phyloP scores from a whole-genome alignment of 2,329 filamentous ascomycete species.

The Sporothrix curviconia region DNA sequence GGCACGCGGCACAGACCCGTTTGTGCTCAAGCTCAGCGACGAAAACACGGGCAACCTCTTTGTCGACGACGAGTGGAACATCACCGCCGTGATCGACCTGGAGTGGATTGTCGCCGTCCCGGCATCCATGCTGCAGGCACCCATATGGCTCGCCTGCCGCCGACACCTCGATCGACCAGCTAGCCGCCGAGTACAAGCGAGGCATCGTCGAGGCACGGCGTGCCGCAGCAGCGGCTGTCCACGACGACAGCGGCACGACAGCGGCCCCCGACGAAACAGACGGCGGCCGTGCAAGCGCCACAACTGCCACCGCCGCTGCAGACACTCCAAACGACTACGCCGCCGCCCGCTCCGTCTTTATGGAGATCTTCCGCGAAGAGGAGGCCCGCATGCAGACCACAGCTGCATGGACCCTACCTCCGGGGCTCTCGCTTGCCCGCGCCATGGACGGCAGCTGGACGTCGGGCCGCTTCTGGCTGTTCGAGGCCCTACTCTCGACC shows the following conservation, averaged over 20 bases:
- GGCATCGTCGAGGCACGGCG: no score
- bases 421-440: not conserved
- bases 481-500: not conserved
- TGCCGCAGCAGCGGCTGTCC: no score
- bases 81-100: conserved; percentile 26
- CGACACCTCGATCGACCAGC: no score
- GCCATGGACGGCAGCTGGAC: not conserved
- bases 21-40: conserved; percentile 24
- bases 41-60: conserved; percentile 27
- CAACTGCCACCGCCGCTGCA: not conserved
- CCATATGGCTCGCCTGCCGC: not conserved
- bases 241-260: no score
- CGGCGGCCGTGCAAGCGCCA: no score
- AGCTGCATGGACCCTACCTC: not conserved
- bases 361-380: not conserved
- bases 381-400: not conserved
- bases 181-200: no score
- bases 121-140: not conserved
- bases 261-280: no score
- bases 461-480: not conserved
- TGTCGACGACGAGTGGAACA: conserved; percentile 28
- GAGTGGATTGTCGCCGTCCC: conserved; percentile 22
- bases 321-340: not conserved
- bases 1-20: not conserved
- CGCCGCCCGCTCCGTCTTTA: not conserved